Percentiles rank a stretch among this genome's conserved stretches.
phyloP scores from a whole-genome alignment of 495 filamentous ascomycete species.

The Annulohypoxylon stygium region DNA sequence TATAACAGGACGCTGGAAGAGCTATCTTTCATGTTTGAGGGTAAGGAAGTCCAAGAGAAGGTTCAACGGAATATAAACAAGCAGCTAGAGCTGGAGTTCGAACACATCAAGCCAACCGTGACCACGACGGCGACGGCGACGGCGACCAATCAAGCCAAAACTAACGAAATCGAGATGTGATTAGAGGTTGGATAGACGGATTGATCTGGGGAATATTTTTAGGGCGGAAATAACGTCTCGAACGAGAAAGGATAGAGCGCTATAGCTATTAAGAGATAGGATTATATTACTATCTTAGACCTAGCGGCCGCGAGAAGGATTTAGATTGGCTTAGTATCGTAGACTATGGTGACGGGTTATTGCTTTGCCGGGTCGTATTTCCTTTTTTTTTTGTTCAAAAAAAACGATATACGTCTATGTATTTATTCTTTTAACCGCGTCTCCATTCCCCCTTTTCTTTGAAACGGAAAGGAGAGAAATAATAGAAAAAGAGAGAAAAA shows the following conservation, averaged over 20 bases:
- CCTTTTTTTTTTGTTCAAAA: too few relatives aligned
- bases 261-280: slow-evolving; percentile 5
- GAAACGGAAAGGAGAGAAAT: not conserved
- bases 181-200: not conserved
- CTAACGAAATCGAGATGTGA: slow-evolving; percentile 20
- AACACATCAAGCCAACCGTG: slow-evolving; percentile 22
- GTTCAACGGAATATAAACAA: slow-evolving; percentile 53
- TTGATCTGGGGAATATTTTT: not conserved
- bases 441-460: not conserved
- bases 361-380: too few relatives aligned
- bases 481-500: not conserved
- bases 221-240: slow-evolving; percentile 6
- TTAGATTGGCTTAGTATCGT: not conserved
- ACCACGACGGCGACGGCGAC: not conserved
- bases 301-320: not conserved
- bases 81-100: slow-evolving; percentile 50
- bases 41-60: slow-evolving; percentile 54
- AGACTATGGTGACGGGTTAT: too few relatives aligned
- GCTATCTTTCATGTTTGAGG: slow-evolving; percentile 59
- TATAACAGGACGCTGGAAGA: slow-evolving; percentile 65
- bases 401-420: too few relatives aligned
- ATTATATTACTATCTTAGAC: not conserved
- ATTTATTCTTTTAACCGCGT: not conserved
- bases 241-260: not conserved
- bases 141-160: not conserved